A percentile compares a stretch with the other conserved stretches of the same genome.
Evolutionary conservation across 148 eudicot species (phyloP).

Genomic region (Camellia japonica): DNA sequence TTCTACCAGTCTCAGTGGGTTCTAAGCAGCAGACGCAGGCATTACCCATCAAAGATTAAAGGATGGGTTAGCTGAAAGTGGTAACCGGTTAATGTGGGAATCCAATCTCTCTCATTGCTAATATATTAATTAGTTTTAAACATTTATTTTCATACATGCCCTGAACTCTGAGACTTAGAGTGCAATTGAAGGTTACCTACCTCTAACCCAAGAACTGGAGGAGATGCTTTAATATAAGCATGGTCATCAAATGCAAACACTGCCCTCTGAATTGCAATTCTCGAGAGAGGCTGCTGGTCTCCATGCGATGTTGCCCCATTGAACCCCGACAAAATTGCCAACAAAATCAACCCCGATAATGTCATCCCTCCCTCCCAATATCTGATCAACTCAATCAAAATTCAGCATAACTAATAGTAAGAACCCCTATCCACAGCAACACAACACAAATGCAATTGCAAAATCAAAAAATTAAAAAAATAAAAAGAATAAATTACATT

Average conservation of each 20-base stretch:
- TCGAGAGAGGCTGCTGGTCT: conserved; percentile 61
- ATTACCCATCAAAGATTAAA: neutral
- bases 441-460: neutral
- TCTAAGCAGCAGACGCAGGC: neutral
- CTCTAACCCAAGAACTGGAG: conserved; percentile 59
- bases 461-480: too few relatives aligned
- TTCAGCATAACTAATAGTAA: neutral
- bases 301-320: conserved; percentile 42
- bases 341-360: conserved; percentile 23
- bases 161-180: too few relatives aligned
- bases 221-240: conserved; percentile 60
- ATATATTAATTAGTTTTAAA: neutral
- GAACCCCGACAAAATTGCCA: conserved; percentile 35
- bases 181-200: conserved; percentile 20
- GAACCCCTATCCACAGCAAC: neutral
- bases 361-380: conserved; percentile 17
- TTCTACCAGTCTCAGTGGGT: neutral
- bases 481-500: too few relatives aligned
- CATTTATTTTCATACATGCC: neutral
- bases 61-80: neutral
- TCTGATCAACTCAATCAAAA: conserved; percentile 13
- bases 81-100: neutral
- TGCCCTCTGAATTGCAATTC: conserved; percentile 54
- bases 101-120: neutral
- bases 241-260: conserved; percentile 38